phyloP scores from a whole-genome alignment of 768 basidiomycete genomes.

The Melanogaster broomeanus region DNA sequence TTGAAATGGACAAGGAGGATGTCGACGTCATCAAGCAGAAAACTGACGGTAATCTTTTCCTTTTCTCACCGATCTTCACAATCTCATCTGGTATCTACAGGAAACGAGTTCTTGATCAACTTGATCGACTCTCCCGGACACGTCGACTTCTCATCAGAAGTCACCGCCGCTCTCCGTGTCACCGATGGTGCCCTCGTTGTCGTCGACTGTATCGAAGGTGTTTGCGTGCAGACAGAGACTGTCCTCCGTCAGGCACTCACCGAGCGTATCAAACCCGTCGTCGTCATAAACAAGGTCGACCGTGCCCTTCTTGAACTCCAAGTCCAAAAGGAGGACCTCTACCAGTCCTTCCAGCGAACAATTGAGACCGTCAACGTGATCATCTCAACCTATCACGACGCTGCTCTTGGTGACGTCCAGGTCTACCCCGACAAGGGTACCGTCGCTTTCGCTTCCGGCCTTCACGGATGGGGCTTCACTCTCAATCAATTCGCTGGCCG shows the following conservation, averaged over 20 bases:
- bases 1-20: slow-evolving; percentile 92
- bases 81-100: slow-evolving; percentile 36
- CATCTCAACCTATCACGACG: slow-evolving; percentile 95
- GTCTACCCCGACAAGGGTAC: slow-evolving; percentile 99
- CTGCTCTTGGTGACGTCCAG: slow-evolving; percentile 94
- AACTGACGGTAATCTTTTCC: slow-evolving; percentile 67
- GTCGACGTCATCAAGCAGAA: slow-evolving; percentile 87
- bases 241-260: slow-evolving; percentile 95
- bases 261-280: slow-evolving; percentile 99
- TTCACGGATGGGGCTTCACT: slow-evolving; percentile 99
- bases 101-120: slow-evolving; percentile 98
- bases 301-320: slow-evolving; percentile 98
- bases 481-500: slow-evolving; percentile 94
- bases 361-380: slow-evolving; percentile 99
- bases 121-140: slow-evolving; percentile 99
- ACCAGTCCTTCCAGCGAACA: slow-evolving; percentile 96
- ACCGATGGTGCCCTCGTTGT: slow-evolving; percentile 99
- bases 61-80: neutral
- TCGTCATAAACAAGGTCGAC: slow-evolving; percentile 99
- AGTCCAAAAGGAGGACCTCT: slow-evolving; percentile 94
- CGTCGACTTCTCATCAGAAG: slow-evolving; percentile 99
- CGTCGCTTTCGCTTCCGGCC: slow-evolving; percentile 98
- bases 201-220: slow-evolving; percentile 99
- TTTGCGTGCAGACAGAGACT: slow-evolving; percentile 99
- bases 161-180: slow-evolving; percentile 98